Conservation (phyloP, 768 basidiomycete genomes). For the Erythrobasidium yunnanense region DNA sequence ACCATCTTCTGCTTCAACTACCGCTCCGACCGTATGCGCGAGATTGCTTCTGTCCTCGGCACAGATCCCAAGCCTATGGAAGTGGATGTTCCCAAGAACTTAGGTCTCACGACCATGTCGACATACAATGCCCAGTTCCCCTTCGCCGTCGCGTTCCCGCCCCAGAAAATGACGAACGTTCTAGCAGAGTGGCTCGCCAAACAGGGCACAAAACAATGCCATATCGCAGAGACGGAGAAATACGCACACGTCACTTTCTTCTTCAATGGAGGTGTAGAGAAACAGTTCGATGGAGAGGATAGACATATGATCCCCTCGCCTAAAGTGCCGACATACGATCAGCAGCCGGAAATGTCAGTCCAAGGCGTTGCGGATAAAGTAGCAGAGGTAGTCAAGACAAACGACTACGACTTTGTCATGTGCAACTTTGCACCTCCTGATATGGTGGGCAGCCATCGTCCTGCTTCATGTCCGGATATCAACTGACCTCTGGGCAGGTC, state of each 20-base stretch:
- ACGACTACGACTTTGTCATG: slow-evolving; percentile 79
- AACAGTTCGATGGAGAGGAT: slow-evolving; percentile 72
- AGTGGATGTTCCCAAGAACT: slow-evolving; percentile 62
- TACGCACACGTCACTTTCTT: slow-evolving; percentile 97
- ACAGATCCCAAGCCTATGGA: slow-evolving; percentile 73
- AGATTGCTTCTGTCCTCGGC: slow-evolving; percentile 72
- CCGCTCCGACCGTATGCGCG: slow-evolving; percentile 89
- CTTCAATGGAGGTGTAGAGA: slow-evolving; percentile 94
- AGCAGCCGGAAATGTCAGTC: slow-evolving; percentile 78
- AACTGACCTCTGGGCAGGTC: too few species aligned
- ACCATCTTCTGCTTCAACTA: slow-evolving; percentile 97
- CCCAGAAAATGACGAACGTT: slow-evolving; percentile 84
- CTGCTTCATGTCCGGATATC: too few species aligned
- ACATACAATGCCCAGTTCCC: slow-evolving; percentile 83
- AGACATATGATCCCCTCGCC: slow-evolving; percentile 81
- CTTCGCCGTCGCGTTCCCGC: slow-evolving; percentile 84
- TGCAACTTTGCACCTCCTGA: slow-evolving; percentile 96
- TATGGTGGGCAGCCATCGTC: slow-evolving; percentile 64
- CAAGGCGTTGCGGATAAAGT: slow-evolving; percentile 82
- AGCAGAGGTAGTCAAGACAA: slow-evolving; percentile 63
- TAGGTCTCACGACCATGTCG: slow-evolving; percentile 87
- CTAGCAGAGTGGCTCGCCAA: slow-evolving; percentile 81
- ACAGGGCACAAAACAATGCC: slow-evolving; percentile 69
- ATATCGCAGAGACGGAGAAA: slow-evolving; percentile 92
- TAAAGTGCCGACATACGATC: slow-evolving; percentile 88